These are phyloP conservation scores for Brassica carinata DNA, from an alignment of 345 rosid species.

Conservation along the genomic window DNA sequence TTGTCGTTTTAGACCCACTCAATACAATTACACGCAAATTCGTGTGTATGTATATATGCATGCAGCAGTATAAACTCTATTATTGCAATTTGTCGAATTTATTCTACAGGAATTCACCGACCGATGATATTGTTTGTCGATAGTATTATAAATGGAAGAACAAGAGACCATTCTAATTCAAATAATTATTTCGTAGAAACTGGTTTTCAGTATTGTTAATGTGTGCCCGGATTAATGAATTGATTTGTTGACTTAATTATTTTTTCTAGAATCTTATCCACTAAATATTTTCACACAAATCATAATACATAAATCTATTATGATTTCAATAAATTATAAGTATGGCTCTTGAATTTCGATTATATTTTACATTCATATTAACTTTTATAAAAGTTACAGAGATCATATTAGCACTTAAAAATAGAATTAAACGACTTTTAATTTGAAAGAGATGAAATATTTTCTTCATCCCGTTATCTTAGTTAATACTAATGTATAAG, in stretches of 20 bases:
- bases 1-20: constrained; percentile 34
- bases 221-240: neutral
- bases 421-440: neutral
- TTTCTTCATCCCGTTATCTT: neutral
- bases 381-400: neutral
- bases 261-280: neutral
- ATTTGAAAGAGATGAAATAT: neutral
- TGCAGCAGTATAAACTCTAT: constrained; percentile 31
- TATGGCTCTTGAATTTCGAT: neutral
- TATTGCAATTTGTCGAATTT: constrained; percentile 16
- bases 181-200: neutral
- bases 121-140: constrained; percentile 25
- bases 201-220: neutral
- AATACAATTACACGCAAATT: constrained; percentile 22
- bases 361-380: neutral
- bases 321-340: neutral
- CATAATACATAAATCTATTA: no score
- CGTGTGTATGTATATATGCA: constrained; percentile 5
- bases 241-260: neutral
- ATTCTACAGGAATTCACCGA: constrained; percentile 34
- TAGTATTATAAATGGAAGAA: neutral
- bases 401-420: neutral
- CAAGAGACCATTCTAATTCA: neutral
- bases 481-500: neutral
- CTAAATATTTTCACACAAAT: neutral